A percentile compares a stretch with the other conserved stretches of the same genome.
These are phyloP conservation scores for Grigorovia transvaalensis DNA, from an alignment of 805 yeast species.

Conservation along the genomic window DNA sequence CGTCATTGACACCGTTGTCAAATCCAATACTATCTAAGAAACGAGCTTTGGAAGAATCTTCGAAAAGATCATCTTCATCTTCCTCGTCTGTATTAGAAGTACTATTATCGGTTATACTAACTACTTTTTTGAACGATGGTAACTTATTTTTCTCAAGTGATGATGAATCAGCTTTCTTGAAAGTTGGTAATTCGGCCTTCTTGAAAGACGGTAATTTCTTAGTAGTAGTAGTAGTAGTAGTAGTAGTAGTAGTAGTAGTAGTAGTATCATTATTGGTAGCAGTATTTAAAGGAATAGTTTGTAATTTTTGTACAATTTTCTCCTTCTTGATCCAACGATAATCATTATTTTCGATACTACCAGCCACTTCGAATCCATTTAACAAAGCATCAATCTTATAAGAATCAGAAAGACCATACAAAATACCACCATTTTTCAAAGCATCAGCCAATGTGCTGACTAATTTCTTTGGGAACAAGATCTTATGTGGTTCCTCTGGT, in stretches of 20 bases:
- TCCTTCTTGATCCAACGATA: slow-evolving; percentile 41
- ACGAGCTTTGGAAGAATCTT: slow-evolving; percentile 36
- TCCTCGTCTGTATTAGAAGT: slow-evolving; percentile 12
- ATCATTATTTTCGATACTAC: slow-evolving; percentile 16
- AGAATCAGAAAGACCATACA: slow-evolving; percentile 40
- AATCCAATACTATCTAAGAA: slow-evolving; percentile 34
- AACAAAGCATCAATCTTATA: slow-evolving; percentile 48
- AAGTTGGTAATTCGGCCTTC: slow-evolving; percentile 16
- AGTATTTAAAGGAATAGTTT: slow-evolving; percentile 21
- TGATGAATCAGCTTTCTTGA: slow-evolving; percentile 22
- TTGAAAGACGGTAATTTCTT: slow-evolving; percentile 15
- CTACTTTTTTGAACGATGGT: not conserved
- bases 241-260: slow-evolving; percentile 7
- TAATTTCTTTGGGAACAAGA: slow-evolving; percentile 39
- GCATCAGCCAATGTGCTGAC: slow-evolving; percentile 32
- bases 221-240: slow-evolving; percentile 4
- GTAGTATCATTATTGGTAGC: slow-evolving; percentile 4
- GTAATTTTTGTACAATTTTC: slow-evolving; percentile 31
- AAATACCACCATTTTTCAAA: slow-evolving; percentile 35
- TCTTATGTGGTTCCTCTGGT: slow-evolving; percentile 37
- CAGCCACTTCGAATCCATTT: slow-evolving; percentile 42
- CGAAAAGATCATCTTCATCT: slow-evolving; percentile 35
- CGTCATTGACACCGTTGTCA: slow-evolving; percentile 24
- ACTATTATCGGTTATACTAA: not conserved
- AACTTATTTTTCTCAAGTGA: slow-evolving; percentile 15